Base-by-base conservation (phyloP, 1,284 basidiomycete species). In the Meripilus lineatus region DNA sequence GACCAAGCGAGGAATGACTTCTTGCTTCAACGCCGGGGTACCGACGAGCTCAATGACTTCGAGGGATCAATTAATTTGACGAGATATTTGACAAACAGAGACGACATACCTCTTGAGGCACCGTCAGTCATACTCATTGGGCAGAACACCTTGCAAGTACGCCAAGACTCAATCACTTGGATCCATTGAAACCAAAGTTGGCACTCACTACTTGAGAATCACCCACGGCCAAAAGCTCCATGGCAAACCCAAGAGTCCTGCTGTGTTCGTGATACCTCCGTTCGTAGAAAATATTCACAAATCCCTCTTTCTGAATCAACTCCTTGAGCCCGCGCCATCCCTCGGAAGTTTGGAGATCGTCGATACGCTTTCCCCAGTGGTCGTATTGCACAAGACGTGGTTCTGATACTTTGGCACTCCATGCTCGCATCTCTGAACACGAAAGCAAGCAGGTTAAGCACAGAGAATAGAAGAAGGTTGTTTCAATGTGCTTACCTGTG, bases 41-140 rank as follows among this genome's bases (percentile, higher is more conserved):
- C 85, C 86, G 18, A 72, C 52, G 11, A 88, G 63, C 54, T 89
- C 85, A 17, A 89, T 67, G 0, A 85, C 83, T 68, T 84, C 62
- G 1, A 80, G 76, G 60, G 24, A 32, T 44, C 40, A 22, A 13
- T n/a, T 14, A 21, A 26, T 10, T 11, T 32, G 38, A 36, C 28
- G 3, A 3, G 6, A 36, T 14, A 11, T 18, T n/a, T 13, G 8
- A 35, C 20, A 30, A 3, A 14, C n/a, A 11, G 2, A 23, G 17
- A 43, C 10, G 20, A 52, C 54, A 6, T 32, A 74, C 75, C 69
- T 54, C 84, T 67, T 4, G 86, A 83, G 26, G 73, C 72, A 0
- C 86, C 87, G 56, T 90, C 87, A 0, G 84, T 84, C 87, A 89
- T 89, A 33, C 77, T 79, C 50, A 87, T 63, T 1, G 85, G 84